Conservation (phyloP, 2,329 filamentous ascomycete genomes). For the Trichoderma cornu-damae region DNA sequence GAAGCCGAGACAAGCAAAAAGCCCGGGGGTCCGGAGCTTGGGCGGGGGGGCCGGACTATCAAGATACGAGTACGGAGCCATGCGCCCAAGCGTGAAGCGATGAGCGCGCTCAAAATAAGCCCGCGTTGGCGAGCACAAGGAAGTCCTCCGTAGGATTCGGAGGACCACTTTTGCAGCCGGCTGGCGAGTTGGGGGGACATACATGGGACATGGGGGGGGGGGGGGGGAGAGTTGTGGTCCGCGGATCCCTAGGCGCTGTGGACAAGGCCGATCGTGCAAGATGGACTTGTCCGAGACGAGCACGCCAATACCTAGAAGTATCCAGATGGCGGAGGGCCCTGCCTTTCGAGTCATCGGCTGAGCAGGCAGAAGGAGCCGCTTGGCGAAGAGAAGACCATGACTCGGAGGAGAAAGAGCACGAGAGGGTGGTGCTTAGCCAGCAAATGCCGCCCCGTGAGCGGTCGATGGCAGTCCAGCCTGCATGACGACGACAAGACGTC, state of each 20-base stretch:
- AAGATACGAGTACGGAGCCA: not conserved
- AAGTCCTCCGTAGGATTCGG: not conserved
- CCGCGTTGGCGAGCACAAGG: not conserved
- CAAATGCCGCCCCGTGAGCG: constrained; percentile 3
- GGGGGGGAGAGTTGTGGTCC: not conserved
- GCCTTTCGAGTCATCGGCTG: constrained; percentile 12
- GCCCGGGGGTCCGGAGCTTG: constrained; percentile 13
- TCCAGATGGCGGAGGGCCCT: not conserved
- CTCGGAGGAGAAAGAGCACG: constrained; percentile 1
- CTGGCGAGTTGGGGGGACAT: constrained; percentile 3
- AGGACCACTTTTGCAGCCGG: not conserved
- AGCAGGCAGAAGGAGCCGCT: not conserved
- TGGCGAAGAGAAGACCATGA: not conserved
- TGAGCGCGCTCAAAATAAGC: not conserved
- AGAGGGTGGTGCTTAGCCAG: not conserved
- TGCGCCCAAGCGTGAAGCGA: not conserved
- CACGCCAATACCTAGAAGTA: too few species aligned
- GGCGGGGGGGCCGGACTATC: not conserved
- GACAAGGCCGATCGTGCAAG: constrained; percentile 8
- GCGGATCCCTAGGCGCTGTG: not conserved
- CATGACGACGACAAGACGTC: constrained; percentile 15
- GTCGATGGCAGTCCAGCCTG: constrained; percentile 5
- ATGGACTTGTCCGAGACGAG: not conserved
- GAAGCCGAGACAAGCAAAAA: constrained; percentile 14
- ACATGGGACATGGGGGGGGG: not conserved